A percentile compares a stretch with the other conserved stretches of the same genome.
phyloP scores from a whole-genome alignment of 192 early-diverging fungal genomes.

The Coemansia sp. region DNA sequence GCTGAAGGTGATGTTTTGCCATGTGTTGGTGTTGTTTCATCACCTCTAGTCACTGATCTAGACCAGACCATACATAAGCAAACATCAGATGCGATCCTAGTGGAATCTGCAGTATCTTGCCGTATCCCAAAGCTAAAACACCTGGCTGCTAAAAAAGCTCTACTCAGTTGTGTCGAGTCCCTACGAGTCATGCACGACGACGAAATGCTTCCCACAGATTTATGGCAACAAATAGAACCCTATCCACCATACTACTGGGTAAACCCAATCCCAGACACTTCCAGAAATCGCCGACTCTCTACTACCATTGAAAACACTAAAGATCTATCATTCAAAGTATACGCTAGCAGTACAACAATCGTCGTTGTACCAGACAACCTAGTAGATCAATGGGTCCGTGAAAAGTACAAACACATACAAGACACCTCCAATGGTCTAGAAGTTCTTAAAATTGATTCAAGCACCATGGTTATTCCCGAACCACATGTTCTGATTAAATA shows the following conservation, averaged over 20 bases:
- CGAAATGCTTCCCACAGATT: slow-evolving; percentile 35
- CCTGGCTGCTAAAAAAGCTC: slow-evolving; percentile 45
- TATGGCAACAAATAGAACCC: slow-evolving; percentile 38
- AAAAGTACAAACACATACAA: slow-evolving; percentile 65
- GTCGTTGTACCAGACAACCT: slow-evolving; percentile 77
- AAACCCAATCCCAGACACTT: slow-evolving; percentile 21
- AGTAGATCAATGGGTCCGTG: slow-evolving; percentile 70
- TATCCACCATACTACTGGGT: slow-evolving; percentile 59
- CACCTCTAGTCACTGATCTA: slow-evolving; percentile 13
- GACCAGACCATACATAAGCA: too few species aligned
- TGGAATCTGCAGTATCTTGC: too few species aligned
- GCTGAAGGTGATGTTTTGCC: slow-evolving; percentile 26
- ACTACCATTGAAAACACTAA: slow-evolving; percentile 4
- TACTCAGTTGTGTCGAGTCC: slow-evolving; percentile 50
- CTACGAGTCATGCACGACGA: slow-evolving; percentile 42
- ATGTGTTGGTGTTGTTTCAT: slow-evolving; percentile 43
- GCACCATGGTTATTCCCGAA: slow-evolving; percentile 48
- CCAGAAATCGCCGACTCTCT: slow-evolving; percentile 8
- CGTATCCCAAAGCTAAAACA: slow-evolving; percentile 38
- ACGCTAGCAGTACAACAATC: slow-evolving; percentile 61
- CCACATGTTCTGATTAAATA: slow-evolving; percentile 54
- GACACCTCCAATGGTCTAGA: slow-evolving; percentile 29
- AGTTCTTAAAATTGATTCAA: slow-evolving; percentile 55
- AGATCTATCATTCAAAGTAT: slow-evolving; percentile 48
- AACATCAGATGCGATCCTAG: too few species aligned